A percentile compares a stretch with the other conserved stretches of the same genome.
Conservation (phyloP, 352 stramenopile species). For the Phytophthora fragariae region DNA sequence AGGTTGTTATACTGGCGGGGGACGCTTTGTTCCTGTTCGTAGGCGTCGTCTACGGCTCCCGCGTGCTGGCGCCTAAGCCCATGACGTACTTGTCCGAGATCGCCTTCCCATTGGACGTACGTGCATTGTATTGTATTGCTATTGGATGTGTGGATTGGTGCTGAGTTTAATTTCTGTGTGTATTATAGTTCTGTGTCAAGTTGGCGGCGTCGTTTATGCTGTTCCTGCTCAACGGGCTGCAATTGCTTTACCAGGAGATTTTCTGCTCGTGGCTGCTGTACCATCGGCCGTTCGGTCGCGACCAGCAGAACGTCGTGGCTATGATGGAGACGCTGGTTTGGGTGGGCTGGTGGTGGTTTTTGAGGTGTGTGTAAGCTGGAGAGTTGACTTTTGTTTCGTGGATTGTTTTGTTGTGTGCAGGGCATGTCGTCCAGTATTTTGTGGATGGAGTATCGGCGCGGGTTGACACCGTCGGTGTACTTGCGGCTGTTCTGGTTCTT, state of each 20-base stretch:
- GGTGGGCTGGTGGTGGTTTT: slow-evolving; percentile 31
- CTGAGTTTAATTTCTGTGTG: slow-evolving; percentile 1
- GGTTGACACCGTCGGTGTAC: slow-evolving; percentile 58
- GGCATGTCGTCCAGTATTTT: slow-evolving; percentile 59
- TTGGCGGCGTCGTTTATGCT: slow-evolving; percentile 55
- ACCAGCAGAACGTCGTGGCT: slow-evolving; percentile 48
- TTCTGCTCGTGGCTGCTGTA: slow-evolving; percentile 51
- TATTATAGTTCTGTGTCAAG: slow-evolving; percentile 67
- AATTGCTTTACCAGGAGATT: slow-evolving; percentile 60
- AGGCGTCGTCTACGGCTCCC: slow-evolving; percentile 58
- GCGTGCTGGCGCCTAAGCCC: slow-evolving; percentile 59
- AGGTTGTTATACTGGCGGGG: slow-evolving; percentile 36
- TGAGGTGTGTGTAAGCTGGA: no score
- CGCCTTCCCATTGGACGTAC: slow-evolving; percentile 71
- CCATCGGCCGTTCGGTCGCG: slow-evolving; percentile 33
- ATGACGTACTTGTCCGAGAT: slow-evolving; percentile 87
- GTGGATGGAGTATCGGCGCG: slow-evolving; percentile 83
- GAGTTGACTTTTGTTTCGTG: no score
- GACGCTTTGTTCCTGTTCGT: slow-evolving; percentile 61
- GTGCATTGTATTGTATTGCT: slow-evolving; percentile 17
- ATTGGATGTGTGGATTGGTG: not conserved
- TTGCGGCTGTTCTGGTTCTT: slow-evolving; percentile 70
- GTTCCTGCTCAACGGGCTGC: slow-evolving; percentile 54
- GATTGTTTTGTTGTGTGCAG: slow-evolving; percentile 16
- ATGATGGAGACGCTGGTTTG: slow-evolving; percentile 70